These are phyloP conservation scores for Bombardia bombarda DNA, from an alignment of 495 filamentous ascomycete species.

Conservation along the genomic window DNA sequence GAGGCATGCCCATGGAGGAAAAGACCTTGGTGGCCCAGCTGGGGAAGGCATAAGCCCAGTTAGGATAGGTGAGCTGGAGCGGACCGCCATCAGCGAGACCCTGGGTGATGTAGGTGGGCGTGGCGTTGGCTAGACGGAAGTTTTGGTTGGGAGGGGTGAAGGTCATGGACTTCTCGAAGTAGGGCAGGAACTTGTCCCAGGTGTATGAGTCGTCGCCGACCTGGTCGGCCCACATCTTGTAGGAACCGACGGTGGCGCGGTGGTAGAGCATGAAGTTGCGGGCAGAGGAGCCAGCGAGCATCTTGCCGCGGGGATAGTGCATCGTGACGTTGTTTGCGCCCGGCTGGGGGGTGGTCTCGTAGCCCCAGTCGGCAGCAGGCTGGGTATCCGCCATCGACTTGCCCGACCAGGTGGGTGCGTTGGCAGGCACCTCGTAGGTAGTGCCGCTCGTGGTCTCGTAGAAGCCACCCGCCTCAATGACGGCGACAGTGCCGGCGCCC, in stretches of 20 bases:
- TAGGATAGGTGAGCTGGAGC: constrained; percentile 35
- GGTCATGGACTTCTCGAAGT: constrained; percentile 42
- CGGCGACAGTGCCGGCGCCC: constrained; percentile 2
- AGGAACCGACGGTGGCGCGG: constrained; percentile 13
- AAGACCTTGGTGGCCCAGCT: constrained; percentile 29
- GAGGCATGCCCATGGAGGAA: constrained; percentile 23
- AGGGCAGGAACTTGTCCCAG: constrained; percentile 45
- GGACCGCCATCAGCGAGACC: constrained; percentile 24
- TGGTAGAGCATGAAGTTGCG: not conserved
- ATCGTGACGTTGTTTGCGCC: constrained; percentile 1
- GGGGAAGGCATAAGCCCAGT: constrained; percentile 18
- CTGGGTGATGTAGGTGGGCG: constrained; percentile 31
- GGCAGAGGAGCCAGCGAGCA: constrained; percentile 1
- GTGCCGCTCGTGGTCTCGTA: no score
- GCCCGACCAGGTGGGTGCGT: not conserved
- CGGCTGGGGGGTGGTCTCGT: constrained; percentile 3
- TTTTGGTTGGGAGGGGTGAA: constrained; percentile 43
- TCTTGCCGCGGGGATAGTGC: constrained; percentile 2
- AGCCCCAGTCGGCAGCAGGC: not conserved
- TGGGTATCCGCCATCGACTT: not conserved
- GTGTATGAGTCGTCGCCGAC: constrained; percentile 49
- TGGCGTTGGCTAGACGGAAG: constrained; percentile 31
- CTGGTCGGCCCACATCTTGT: constrained; percentile 47
- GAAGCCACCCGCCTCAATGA: constrained; percentile 3
- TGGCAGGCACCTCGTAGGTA: no score